phyloP scores from a whole-genome alignment of 257 asterid species.

The Eucommia ulmoides region DNA sequence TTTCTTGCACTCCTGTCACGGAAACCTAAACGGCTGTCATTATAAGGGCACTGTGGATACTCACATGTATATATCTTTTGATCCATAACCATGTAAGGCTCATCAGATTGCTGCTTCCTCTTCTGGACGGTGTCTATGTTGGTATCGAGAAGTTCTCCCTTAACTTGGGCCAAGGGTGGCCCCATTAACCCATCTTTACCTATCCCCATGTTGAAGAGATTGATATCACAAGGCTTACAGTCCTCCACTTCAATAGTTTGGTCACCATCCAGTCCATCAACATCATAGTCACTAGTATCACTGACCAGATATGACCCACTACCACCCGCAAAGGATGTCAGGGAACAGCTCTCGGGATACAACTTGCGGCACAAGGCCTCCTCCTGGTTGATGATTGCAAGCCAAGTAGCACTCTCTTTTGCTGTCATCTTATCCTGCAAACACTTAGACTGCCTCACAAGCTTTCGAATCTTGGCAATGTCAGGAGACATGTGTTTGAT shows the following conservation, averaged over 20 bases:
- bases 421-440: slow-evolving; percentile 92
- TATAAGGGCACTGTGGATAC: slow-evolving; percentile 56
- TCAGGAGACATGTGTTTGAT: slow-evolving; percentile 84
- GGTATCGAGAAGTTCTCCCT: slow-evolving; percentile 29
- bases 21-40: slow-evolving; percentile 47
- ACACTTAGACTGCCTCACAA: slow-evolving; percentile 76
- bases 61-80: slow-evolving; percentile 60
- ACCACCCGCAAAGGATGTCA: slow-evolving; percentile 36
- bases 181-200: slow-evolving; percentile 25
- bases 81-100: slow-evolving; percentile 31
- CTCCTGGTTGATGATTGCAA: slow-evolving; percentile 66
- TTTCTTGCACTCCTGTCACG: slow-evolving; percentile 46
- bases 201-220: slow-evolving; percentile 23
- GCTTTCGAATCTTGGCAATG: slow-evolving; percentile 74
- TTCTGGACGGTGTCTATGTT: slow-evolving; percentile 51
- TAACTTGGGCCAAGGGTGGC: slow-evolving; percentile 26
- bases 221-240: slow-evolving; percentile 48
- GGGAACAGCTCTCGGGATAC: slow-evolving; percentile 56
- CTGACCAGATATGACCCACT: slow-evolving; percentile 31
- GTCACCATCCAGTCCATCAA: slow-evolving; percentile 46
- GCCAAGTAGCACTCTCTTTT: slow-evolving; percentile 86
- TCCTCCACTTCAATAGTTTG: slow-evolving; percentile 43
- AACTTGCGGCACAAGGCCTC: slow-evolving; percentile 67
- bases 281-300: slow-evolving; percentile 70
- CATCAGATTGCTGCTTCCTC: slow-evolving; percentile 42